Base-by-base conservation (phyloP, 495 filamentous ascomycete genomes). In the Aspergillus asperescens region DNA sequence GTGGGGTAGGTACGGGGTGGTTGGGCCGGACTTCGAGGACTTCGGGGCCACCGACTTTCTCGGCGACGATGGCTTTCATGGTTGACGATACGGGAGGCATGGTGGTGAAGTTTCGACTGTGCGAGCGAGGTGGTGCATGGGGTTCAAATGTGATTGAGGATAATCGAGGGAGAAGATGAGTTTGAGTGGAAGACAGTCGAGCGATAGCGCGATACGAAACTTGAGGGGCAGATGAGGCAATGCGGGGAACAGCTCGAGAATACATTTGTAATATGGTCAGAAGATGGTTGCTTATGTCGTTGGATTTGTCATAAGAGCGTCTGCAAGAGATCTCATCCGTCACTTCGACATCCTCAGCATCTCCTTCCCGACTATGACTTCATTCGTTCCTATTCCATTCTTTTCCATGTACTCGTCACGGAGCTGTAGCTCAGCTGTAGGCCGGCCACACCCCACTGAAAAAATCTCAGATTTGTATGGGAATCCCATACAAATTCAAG, bases 51-150 rank as follows among this genome's bases (percentile, higher is more conserved):
- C 92, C 92, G 35, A 78, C 83, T 64, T 86, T 79, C 56, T 87
- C 79, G 68, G 95, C 80, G 49, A 84, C 55, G 55, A 95, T 74
- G 58, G 79, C 89, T 55, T 85, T 86, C 89, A 89, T 89, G 31
- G 80, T 87, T 35, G 77, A 77, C n/a, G n/a, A n/a, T 46, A 85
- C 78, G 74, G 77, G 39, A 23, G 71, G 69, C 71, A 74, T 74
- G 46, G 47, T 66, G 63, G 52, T 51, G 47, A 55, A 27, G 52
- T 46, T 38, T 54, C 50, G 19, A 25, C 4, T 19, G 12, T 24
- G n/a, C 5, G 69, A 62, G 19, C 60, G 66, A 18, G 54, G 48
- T 45, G 55, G 22, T 38, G 34, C 6, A 20, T 34, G n/a, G n/a
- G n/a, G n/a, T n/a, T n/a, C n/a, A n/a, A n/a, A n/a, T 42, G 18